Percentiles rank a stretch among this genome's conserved stretches.
phyloP scores from a whole-genome alignment of 331 rosid species.

The Malus hybrid region DNA sequence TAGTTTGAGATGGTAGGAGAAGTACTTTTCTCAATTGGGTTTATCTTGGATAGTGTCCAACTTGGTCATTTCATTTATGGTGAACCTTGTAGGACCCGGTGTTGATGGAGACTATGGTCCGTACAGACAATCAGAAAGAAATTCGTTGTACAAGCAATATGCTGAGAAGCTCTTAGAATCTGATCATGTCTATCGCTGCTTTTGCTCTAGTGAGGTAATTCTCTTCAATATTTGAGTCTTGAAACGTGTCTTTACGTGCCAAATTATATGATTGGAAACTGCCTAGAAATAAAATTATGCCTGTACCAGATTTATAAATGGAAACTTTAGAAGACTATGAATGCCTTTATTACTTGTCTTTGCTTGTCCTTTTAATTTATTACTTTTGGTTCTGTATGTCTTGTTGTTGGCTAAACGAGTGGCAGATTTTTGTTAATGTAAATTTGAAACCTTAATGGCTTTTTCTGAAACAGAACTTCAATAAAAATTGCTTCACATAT shows the following conservation, averaged over 20 bases:
- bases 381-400: neutral
- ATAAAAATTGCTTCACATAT: neutral
- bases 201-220: conserved; percentile 80
- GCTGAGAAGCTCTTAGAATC: conserved; percentile 73
- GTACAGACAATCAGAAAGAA: conserved; percentile 91
- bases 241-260: neutral
- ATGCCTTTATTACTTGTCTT: neutral
- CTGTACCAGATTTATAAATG: neutral
- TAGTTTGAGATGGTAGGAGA: neutral
- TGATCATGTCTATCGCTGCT: conserved; percentile 79
- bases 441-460: too few relatives aligned
- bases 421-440: neutral
- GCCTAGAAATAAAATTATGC: neutral
- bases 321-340: neutral
- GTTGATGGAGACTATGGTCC: conserved; percentile 96
- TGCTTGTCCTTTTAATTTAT: neutral
- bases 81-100: conserved; percentile 61
- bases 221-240: neutral
- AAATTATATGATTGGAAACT: neutral
- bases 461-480: too few relatives aligned
- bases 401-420: neutral
- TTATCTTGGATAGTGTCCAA: neutral
- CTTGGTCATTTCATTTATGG: conserved; percentile 1
- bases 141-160: conserved; percentile 60
- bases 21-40: neutral